A percentile compares a stretch with the other conserved stretches of the same genome.
Evolutionary conservation across 2,329 filamentous ascomycete genomes (phyloP).

Genomic region (Epichloe amarillans): DNA sequence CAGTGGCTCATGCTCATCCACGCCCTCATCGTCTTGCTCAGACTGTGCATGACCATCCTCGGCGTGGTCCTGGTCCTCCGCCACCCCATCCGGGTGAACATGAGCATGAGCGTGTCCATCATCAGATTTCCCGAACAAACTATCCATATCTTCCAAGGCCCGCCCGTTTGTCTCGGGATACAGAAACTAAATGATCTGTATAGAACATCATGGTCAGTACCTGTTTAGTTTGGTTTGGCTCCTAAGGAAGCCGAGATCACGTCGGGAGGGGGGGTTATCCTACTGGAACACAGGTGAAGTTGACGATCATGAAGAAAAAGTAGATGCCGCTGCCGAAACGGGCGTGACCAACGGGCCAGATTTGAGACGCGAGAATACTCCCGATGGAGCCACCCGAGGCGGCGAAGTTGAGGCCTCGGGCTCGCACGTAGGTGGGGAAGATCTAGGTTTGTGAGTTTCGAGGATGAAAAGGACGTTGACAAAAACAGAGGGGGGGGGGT

Average conservation of each 20-base stretch:
- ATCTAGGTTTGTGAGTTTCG: constrained; percentile 20
- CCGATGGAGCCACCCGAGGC: constrained; percentile 42
- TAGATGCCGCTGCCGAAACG: constrained; percentile 38
- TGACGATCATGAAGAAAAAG: constrained; percentile 39
- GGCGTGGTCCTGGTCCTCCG: background rate
- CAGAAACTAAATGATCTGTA: constrained; percentile 25
- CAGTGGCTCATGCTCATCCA: constrained; percentile 6
- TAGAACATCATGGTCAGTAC: too few relatives aligned
- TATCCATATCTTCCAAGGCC: constrained; percentile 31
- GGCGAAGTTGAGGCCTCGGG: constrained; percentile 41
- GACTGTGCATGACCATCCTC: background rate
- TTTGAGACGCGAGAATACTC: constrained; percentile 38
- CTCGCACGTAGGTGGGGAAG: constrained; percentile 43
- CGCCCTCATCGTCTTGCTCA: constrained; percentile 1
- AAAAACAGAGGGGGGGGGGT: background rate
- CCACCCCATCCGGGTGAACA: background rate
- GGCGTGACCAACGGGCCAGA: constrained; percentile 41
- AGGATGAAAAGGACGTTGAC: background rate
- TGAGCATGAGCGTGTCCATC: background rate
- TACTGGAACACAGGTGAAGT: constrained; percentile 7
- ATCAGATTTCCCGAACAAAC: constrained; percentile 20
- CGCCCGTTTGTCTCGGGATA: constrained; percentile 33
- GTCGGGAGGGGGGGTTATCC: background rate
- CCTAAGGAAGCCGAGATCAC: too few relatives aligned
- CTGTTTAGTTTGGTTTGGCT: background rate